Conservation (phyloP, 495 filamentous ascomycete genomes). For the Jackrogersella multiformis region DNA sequence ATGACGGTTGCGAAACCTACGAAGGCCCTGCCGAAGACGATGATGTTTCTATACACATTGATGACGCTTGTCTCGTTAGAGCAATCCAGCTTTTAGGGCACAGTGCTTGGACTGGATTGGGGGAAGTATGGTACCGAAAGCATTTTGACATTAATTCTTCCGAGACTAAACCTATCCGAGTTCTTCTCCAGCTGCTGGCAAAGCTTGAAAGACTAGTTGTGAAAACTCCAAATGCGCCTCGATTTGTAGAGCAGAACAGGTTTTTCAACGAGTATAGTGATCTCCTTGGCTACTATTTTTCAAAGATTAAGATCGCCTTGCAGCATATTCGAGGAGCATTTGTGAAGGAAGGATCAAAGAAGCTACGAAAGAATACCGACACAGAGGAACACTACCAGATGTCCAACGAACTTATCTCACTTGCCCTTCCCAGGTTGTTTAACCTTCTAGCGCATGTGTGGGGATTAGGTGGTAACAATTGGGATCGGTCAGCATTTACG, state of each 20-base stretch:
- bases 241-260: constrained; percentile 32
- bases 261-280: constrained; percentile 33
- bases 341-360: neutral
- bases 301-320: constrained; percentile 31
- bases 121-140: constrained; percentile 13
- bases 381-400: constrained; percentile 15
- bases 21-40: constrained; percentile 31
- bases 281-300: constrained; percentile 40
- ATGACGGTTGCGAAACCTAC: constrained; percentile 13
- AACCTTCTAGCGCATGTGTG: constrained; percentile 37
- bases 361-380: constrained; percentile 16
- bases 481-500: constrained; percentile 31
- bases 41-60: constrained; percentile 26
- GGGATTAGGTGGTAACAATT: constrained; percentile 33
- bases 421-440: constrained; percentile 41
- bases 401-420: constrained; percentile 18
- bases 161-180: constrained; percentile 20
- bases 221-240: constrained; percentile 28
- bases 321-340: constrained; percentile 27
- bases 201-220: constrained; percentile 37
- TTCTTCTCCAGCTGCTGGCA: constrained; percentile 28
- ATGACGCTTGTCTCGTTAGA: constrained; percentile 9
- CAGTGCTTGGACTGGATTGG: constrained; percentile 29
- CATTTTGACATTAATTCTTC: constrained; percentile 19
- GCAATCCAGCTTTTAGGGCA: constrained; percentile 27